Conservation (phyloP, 176 grass and related monocot species). For the Oryza nivara region DNA sequence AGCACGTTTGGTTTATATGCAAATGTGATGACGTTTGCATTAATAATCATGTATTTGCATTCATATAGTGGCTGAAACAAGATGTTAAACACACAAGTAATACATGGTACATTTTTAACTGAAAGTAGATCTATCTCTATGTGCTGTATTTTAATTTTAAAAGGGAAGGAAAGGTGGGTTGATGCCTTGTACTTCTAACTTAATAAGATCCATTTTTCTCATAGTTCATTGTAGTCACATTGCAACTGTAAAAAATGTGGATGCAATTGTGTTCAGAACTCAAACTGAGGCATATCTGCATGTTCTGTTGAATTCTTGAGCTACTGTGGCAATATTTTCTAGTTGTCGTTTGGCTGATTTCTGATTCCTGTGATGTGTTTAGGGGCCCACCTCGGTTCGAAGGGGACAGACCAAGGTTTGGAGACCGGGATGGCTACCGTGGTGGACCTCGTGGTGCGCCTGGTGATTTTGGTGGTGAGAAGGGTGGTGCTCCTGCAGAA, state of each 20-base stretch:
- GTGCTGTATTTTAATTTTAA: neutral
- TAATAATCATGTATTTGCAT: neutral
- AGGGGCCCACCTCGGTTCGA: conserved; percentile 71
- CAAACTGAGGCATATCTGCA: neutral
- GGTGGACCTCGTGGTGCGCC: conserved; percentile 64
- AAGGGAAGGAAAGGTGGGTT: neutral
- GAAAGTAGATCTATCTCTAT: neutral
- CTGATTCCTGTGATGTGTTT: neutral
- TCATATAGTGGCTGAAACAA: neutral
- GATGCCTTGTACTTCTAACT: neutral
- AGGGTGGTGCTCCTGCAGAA: conserved; percentile 77
- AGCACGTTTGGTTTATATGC: neutral
- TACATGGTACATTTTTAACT: neutral
- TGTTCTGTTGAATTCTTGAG: neutral
- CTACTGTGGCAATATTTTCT: neutral
- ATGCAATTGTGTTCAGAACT: too few species aligned
- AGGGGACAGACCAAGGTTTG: conserved; percentile 76
- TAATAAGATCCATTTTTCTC: neutral
- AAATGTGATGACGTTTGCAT: neutral
- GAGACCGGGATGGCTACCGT: conserved; percentile 74
- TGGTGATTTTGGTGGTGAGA: conserved; percentile 68
- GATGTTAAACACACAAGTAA: neutral
- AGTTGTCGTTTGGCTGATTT: neutral
- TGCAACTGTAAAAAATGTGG: neutral
- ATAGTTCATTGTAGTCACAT: neutral